Percentiles rank a stretch among this genome's conserved stretches.
These are phyloP conservation scores for Peniophora sp. DNA, from an alignment of 1,284 basidiomycete genomes.

Conservation along the genomic window DNA sequence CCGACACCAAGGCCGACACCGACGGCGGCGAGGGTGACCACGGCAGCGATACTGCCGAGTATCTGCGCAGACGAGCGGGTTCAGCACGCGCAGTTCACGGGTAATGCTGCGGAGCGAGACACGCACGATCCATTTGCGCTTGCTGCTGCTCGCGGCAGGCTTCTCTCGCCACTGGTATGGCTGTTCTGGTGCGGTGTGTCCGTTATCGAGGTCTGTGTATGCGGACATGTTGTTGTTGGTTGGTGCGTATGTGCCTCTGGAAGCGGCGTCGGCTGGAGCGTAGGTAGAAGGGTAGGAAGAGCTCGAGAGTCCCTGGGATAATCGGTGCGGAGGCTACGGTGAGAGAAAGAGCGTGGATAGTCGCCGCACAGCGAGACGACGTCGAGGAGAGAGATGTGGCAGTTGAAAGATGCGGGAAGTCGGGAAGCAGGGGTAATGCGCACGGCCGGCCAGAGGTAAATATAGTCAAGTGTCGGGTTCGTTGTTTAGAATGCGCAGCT, in stretches of 20 bases:
- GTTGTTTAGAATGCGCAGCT: not conserved
- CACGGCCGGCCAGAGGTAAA: slow-evolving; percentile 1
- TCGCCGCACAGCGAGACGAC: not conserved
- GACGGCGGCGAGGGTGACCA: slow-evolving; percentile 41
- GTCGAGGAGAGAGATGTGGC: not conserved
- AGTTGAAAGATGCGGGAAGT: not conserved
- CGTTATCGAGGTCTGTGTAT: slow-evolving; percentile 13
- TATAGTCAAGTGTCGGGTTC: not conserved
- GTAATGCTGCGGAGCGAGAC: not conserved
- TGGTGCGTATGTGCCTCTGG: slow-evolving; percentile 14
- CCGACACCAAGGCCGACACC: slow-evolving; percentile 47
- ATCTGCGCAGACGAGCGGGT: slow-evolving; percentile 25
- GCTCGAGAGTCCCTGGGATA: slow-evolving; percentile 24
- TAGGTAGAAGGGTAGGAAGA: slow-evolving; percentile 10
- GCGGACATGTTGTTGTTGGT: slow-evolving; percentile 8
- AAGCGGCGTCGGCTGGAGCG: slow-evolving; percentile 14
- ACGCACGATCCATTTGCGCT: slow-evolving; percentile 30
- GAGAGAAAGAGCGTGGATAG: slow-evolving; percentile 4
- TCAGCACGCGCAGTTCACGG: not conserved
- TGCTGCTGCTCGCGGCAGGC: slow-evolving; percentile 18
- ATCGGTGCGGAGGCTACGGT: slow-evolving; percentile 27
- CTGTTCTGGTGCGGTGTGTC: not conserved
- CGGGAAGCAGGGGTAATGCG: slow-evolving; percentile 8
- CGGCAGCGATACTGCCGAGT: slow-evolving; percentile 32
- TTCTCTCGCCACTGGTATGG: slow-evolving; percentile 29